Base-by-base conservation (phyloP, 1,284 basidiomycete species). In the Ceratobasidium sp. region DNA sequence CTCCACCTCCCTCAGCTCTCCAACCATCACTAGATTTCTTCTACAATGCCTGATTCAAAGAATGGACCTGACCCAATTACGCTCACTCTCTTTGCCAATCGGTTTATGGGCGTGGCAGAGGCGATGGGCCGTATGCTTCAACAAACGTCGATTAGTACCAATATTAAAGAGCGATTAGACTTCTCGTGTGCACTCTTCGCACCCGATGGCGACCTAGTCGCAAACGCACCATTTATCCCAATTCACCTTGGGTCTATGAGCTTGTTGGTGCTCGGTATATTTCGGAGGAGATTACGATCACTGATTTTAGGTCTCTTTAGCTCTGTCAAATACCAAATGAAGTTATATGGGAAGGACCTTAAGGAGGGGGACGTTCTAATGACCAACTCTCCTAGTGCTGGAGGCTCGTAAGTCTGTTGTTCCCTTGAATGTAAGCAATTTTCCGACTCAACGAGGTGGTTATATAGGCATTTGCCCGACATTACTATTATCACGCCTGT, bases 401-500 rank as follows among this genome's bases (percentile, higher is more conserved):
- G 95, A 74, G 95, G 94, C 81, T 93, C 91, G 90, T 92, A 81
- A 80, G 90, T 74, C 60, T 47, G 50, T 15, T 0, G 22, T 24
- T 57, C 1, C 54, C 29, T 67, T 44, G 44, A 19, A 47, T 54
- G 57, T 74, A 41, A 5, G 11, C 11, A 5, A 11, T 51, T 47
- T 31, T 44, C 45, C 48, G 17, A 56, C 69, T 41, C 19, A 36
- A 36, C 31, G 33, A 66, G 19, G 22, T 72, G 57, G 57, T 75
- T 74, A 50, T 62, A 22, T 74, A 91, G 91, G 2, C 93, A 94
- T 81, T 86, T 94, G 73, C 93, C 93, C 1, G 94, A 96, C 81
- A 95, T 96, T 71, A 96, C 95, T 0, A 87, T 95, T 79, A 96
- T 97, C 82, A 95, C 93, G 0, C 96, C 95, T 22, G 95, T 96